Evolutionary conservation across 345 rosid genomes (phyloP).

Genomic region (Citrus sinensis): DNA sequence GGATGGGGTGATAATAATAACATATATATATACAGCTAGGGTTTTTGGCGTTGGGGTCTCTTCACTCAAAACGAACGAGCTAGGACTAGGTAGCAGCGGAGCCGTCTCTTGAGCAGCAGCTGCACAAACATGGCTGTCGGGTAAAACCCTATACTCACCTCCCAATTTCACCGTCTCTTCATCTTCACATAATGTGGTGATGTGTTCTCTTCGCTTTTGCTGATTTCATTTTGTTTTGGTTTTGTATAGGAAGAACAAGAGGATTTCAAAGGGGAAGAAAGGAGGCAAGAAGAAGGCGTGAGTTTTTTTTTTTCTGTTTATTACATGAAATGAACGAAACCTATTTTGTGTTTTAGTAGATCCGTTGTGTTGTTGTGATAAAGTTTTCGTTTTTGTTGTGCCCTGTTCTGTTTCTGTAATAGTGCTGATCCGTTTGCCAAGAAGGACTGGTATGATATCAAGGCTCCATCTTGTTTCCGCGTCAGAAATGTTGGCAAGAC

Average conservation of each 20-base stretch:
- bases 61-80: too few relatives aligned
- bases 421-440: constrained; percentile 91
- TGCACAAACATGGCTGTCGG: too few relatives aligned
- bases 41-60: too few relatives aligned
- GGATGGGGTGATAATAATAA: too few relatives aligned
- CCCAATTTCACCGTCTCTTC: too few relatives aligned
- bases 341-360: not conserved
- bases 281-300: constrained; percentile 97
- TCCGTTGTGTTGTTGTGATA: not conserved
- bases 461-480: constrained; percentile 78
- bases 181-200: too few relatives aligned
- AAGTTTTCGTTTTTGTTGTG: not conserved
- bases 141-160: too few relatives aligned
- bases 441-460: constrained; percentile 98
- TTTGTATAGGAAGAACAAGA: constrained; percentile 68
- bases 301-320: constrained; percentile 20
- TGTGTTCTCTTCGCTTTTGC: not conserved
- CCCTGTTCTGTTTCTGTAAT: not conserved
- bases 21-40: too few relatives aligned
- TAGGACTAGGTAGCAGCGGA: too few relatives aligned
- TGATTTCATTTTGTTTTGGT: constrained; percentile 2
- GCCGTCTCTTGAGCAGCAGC: too few relatives aligned
- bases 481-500: constrained; percentile 80
- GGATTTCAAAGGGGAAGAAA: constrained; percentile 96
- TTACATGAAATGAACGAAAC: not conserved